These are phyloP conservation scores for Boletellus ananas DNA, from an alignment of 768 basidiomycete genomes.

Conservation along the genomic window DNA sequence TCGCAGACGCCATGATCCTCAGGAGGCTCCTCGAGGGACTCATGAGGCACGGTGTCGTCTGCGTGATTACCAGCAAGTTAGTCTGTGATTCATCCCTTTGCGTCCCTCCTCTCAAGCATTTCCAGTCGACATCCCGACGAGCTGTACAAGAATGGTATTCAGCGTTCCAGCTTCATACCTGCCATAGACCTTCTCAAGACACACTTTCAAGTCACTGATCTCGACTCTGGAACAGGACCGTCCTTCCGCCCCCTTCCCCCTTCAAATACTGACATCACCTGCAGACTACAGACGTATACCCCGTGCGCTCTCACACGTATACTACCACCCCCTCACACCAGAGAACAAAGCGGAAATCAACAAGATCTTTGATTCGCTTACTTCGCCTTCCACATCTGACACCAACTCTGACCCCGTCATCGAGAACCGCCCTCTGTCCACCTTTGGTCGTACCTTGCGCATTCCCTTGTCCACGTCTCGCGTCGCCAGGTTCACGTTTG, in stretches of 20 bases:
- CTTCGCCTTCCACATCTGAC: slow-evolving; percentile 42
- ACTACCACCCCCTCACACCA: slow-evolving; percentile 75
- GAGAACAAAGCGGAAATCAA: slow-evolving; percentile 67
- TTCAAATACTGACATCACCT: neutral
- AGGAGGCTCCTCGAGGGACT: slow-evolving; percentile 84
- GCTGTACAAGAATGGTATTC: slow-evolving; percentile 98
- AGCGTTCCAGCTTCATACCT: slow-evolving; percentile 90
- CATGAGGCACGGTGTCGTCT: slow-evolving; percentile 84
- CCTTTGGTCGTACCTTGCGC: slow-evolving; percentile 86
- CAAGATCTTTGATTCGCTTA: slow-evolving; percentile 78
- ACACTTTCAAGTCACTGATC: slow-evolving; percentile 82
- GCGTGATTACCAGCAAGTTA: slow-evolving; percentile 96
- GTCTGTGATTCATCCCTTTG: slow-evolving; percentile 23
- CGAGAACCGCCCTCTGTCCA: slow-evolving; percentile 58
- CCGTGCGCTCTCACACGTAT: slow-evolving; percentile 88
- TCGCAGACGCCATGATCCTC: slow-evolving; percentile 97
- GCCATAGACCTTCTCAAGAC: slow-evolving; percentile 91
- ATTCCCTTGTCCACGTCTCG: slow-evolving; percentile 77
- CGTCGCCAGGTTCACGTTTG: slow-evolving; percentile 84
- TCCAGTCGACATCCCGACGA: slow-evolving; percentile 93
- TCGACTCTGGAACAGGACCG: slow-evolving; percentile 90
- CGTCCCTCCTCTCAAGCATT: neutral
- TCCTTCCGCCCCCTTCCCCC: neutral
- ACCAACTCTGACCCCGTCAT: slow-evolving; percentile 46
- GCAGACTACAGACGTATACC: slow-evolving; percentile 94